Base-by-base conservation (phyloP, 768 basidiomycete genomes). In the Symmetrospora coprosmae region DNA sequence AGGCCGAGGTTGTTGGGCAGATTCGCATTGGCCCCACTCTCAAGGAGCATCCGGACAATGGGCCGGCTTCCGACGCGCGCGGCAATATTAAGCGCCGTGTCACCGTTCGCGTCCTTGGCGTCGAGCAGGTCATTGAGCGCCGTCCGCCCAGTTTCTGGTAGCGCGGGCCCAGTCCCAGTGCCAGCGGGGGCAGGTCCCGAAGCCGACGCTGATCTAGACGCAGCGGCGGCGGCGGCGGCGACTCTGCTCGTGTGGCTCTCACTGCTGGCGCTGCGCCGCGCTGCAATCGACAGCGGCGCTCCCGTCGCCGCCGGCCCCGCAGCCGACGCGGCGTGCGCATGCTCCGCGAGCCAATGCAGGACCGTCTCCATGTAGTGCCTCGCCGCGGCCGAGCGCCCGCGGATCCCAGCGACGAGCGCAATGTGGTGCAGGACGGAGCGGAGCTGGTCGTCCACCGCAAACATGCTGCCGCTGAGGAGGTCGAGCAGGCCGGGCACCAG, bases 81-180 rank as follows among this genome's bases (percentile, higher is more conserved):
- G 14, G 92, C 88, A 67, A 97, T 86, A 74, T 94, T 94, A 68
- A 99, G 72, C 6, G 88, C 88, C 0, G 92, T 96, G 70, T 99
- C 94, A 0, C 92, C 94, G 71, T 96, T 84, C 66, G 86, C 82
- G 69, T 99, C 94, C 72, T 88, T 87, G 39, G 92, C 75, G 72
- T 97, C 88, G 11, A 97, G 82, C 50, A 96, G 73, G 27, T 65
- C 67, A 25, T 43, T 30, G 17, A 28, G 43, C 55, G 4, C 31
- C 55, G 7, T 58, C 55, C 8, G 49, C 23, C 2, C 23, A 21
- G 31, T 35, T 31, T 34, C 46, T 43, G 37, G 33, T 40, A n/a
- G 34, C 40, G 3, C 28, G 37, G 4, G 40, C 27, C 82, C 83
- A 88, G 64, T 82, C 78, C n/a, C n/a, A n/a, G n/a, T n/a, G n/a